These are phyloP conservation scores for Prunus yedoensis DNA, from an alignment of 331 rosid genomes.

Conservation along the genomic window DNA sequence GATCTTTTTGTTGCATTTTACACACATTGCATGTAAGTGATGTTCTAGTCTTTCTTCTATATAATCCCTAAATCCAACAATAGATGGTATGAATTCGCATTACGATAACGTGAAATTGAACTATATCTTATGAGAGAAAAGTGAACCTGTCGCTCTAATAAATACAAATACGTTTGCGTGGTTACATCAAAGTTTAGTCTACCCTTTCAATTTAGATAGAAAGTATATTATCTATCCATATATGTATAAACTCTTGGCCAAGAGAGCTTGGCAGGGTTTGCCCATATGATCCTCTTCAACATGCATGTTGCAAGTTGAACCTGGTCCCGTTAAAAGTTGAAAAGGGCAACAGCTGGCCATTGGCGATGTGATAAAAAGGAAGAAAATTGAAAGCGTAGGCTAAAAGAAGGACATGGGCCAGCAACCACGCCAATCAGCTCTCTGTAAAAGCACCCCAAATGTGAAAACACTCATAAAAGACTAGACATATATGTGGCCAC, in stretches of 20 bases:
- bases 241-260: not conserved
- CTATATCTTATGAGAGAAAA: no score
- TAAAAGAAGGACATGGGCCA: constrained; percentile 6
- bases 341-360: not conserved
- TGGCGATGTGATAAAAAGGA: constrained; percentile 3
- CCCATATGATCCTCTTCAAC: not conserved
- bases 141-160: no score
- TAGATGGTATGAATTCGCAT: no score
- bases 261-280: not conserved
- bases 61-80: no score
- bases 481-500: not conserved
- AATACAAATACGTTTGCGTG: no score
- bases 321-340: not conserved
- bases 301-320: not conserved
- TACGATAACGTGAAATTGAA: no score
- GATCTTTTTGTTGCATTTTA: no score
- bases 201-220: no score
- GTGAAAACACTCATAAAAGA: not conserved
- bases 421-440: not conserved
- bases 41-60: no score
- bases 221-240: not conserved
- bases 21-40: no score
- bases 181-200: no score
- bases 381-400: not conserved
- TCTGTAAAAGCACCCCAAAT: constrained; percentile 2